Conservation (phyloP, 441 rosid genomes). For the Pelargonium fulgidum region DNA sequence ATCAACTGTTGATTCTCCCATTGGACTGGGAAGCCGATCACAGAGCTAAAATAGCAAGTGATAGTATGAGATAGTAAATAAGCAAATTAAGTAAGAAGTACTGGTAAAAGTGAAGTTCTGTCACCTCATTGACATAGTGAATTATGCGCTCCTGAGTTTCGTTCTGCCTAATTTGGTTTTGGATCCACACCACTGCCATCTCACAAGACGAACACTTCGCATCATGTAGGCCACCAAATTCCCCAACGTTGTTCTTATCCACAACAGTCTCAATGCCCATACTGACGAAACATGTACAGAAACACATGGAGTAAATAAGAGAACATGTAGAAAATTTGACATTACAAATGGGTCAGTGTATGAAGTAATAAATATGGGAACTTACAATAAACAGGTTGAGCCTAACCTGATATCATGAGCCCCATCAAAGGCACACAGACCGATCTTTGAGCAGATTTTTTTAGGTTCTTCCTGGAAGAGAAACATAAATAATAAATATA, state of each 20-base stretch:
- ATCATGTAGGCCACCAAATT: constrained; percentile 31
- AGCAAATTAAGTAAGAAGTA: constrained; percentile 23
- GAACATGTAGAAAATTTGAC: neutral
- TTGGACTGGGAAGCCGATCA: constrained; percentile 62
- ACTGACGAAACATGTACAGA: constrained; percentile 27
- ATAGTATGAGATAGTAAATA: constrained; percentile 18
- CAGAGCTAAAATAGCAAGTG: constrained; percentile 45
- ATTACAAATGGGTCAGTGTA: neutral
- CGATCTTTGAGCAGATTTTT: constrained; percentile 53
- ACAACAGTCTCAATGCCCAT: constrained; percentile 41
- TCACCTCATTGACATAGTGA: constrained; percentile 46
- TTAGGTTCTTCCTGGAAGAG: constrained; percentile 38
- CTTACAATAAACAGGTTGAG: constrained; percentile 8
- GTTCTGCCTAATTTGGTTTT: constrained; percentile 49
- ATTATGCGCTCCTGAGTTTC: constrained; percentile 47
- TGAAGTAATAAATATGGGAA: too few relatives aligned
- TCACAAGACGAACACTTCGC: constrained; percentile 51
- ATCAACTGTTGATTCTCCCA: constrained; percentile 52
- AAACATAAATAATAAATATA: too few relatives aligned
- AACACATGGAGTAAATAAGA: neutral
- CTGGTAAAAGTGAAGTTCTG: neutral
- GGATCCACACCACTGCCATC: constrained; percentile 65
- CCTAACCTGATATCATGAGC: constrained; percentile 45
- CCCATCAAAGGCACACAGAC: constrained; percentile 54
- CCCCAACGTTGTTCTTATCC: constrained; percentile 28